Evolutionary conservation across 75 land plant genomes (phyloP).

Genomic region (Sequoia sempervirens): DNA sequence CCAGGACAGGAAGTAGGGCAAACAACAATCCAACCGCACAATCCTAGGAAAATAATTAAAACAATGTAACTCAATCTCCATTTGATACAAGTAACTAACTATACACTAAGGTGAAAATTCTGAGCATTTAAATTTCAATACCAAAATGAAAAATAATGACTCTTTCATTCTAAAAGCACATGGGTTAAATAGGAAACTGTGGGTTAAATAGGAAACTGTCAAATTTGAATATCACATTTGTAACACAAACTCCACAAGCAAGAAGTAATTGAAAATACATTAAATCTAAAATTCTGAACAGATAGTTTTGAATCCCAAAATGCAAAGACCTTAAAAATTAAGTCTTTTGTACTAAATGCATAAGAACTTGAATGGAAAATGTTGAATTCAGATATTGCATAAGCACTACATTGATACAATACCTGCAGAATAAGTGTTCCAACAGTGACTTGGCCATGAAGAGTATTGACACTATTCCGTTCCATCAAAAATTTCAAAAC

Average conservation of each 20-base stretch:
- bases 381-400: not conserved
- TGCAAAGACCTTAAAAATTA: not conserved
- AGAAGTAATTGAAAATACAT: not conserved
- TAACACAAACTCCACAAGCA: not conserved
- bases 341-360: not conserved
- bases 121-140: not conserved
- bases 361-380: not conserved
- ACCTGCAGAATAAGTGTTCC: constrained; percentile 99
- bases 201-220: not conserved
- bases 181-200: no score
- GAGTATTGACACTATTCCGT: constrained; percentile 73
- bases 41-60: constrained; percentile 46
- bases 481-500: constrained; percentile 98
- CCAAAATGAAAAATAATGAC: not conserved
- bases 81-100: not conserved
- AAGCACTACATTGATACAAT: not conserved
- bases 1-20: constrained; percentile 95
- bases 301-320: no score
- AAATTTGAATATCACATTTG: not conserved
- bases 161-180: not conserved
- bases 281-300: not conserved
- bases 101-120: not conserved
- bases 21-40: constrained; percentile 98
- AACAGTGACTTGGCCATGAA: constrained; percentile 97
- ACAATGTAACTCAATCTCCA: constrained; percentile 4